Evolutionary conservation across 139 green algal species (phyloP), one percentile per base, ranked within the genome.

Genomic region (Raphidocelis subcapitata): DNA sequence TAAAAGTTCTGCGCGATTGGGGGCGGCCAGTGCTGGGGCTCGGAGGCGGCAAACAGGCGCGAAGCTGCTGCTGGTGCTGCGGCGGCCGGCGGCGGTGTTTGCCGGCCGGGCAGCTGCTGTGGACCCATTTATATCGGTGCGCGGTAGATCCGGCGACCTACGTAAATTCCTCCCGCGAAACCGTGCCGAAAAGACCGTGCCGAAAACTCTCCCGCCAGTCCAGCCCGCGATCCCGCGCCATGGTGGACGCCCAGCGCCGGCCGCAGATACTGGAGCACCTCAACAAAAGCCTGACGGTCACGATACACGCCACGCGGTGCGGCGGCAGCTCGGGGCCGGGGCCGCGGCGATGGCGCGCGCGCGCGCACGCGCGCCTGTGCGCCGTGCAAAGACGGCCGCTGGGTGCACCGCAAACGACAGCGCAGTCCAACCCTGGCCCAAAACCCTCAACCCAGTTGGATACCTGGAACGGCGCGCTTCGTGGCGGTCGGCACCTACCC

Each of bases 231-330:
- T n/a, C n/a, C n/a, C n/a, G 49, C 49, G n/a, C 59, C 44, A 77
- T 77, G 46, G 60, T 89, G 36, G 85, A 91, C 61, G 67, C 62
- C 4, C 59, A 83, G 32, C 63, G 74, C 12, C 81, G 75, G 54
- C 91, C 91, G 2, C 89, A 94, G 71, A 94, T 97, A 31, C 68
- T 97, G 8, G 87, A 94, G 63, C 85, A 93, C 51, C n/a, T 92
- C 2, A 67, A 77, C 28, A 92, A 94, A 59, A 93, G 82, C 72
- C 35, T 97, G 55, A 85, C 82, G 8, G 35, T 90, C 1, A 97
- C 93, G 0, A 69, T 94, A 3, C 91, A 97, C 37, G 90, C 94
- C 36, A 93, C 85, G 44, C 94, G 88, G 89, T 94, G 73, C 62
- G 81, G 44, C 1, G 31, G 23, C 16, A n/a, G 8, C 31, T 20